These are phyloP conservation scores for Moesziomyces sp. DNA, from an alignment of 1,284 basidiomycete genomes.

Conservation along the genomic window DNA sequence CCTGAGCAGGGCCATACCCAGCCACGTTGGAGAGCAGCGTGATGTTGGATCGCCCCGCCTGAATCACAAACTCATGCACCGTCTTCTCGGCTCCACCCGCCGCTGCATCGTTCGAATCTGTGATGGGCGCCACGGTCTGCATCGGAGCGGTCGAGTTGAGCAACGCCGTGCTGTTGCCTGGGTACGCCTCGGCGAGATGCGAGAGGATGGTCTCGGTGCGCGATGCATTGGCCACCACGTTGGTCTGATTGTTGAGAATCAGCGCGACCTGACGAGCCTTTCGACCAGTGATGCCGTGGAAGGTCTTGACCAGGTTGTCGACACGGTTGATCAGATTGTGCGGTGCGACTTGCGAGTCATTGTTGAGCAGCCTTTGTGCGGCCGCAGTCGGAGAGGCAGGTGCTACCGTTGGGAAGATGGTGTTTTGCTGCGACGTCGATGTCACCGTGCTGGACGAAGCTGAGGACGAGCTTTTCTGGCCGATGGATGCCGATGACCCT, in stretches of 20 bases:
- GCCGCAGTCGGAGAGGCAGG: background rate
- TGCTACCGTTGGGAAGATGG: slow-evolving; percentile 19
- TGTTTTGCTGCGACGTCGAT: slow-evolving; percentile 11
- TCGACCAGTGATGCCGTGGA: slow-evolving; percentile 29
- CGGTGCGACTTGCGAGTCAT: background rate
- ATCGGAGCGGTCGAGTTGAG: background rate
- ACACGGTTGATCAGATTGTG: slow-evolving; percentile 30
- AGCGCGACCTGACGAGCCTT: slow-evolving; percentile 37
- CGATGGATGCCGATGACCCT: slow-evolving; percentile 19
- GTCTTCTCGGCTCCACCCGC: background rate
- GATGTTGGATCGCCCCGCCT: slow-evolving; percentile 17
- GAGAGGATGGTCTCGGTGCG: slow-evolving; percentile 13
- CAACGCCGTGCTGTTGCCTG: slow-evolving; percentile 5
- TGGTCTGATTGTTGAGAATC: slow-evolving; percentile 28
- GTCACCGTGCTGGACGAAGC: background rate
- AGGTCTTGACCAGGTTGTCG: slow-evolving; percentile 21
- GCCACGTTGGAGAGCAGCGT: slow-evolving; percentile 49
- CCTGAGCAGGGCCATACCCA: slow-evolving; percentile 51
- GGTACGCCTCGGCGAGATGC: slow-evolving; percentile 23
- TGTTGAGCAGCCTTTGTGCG: background rate
- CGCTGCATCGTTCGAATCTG: background rate
- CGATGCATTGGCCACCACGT: slow-evolving; percentile 20
- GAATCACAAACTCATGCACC: slow-evolving; percentile 9
- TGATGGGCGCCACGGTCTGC: background rate
- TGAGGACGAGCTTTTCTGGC: background rate